Evolutionary conservation across 306 rosid genomes (phyloP), one percentile per base, ranked within the genome.

Genomic region (Quercus glauca): DNA sequence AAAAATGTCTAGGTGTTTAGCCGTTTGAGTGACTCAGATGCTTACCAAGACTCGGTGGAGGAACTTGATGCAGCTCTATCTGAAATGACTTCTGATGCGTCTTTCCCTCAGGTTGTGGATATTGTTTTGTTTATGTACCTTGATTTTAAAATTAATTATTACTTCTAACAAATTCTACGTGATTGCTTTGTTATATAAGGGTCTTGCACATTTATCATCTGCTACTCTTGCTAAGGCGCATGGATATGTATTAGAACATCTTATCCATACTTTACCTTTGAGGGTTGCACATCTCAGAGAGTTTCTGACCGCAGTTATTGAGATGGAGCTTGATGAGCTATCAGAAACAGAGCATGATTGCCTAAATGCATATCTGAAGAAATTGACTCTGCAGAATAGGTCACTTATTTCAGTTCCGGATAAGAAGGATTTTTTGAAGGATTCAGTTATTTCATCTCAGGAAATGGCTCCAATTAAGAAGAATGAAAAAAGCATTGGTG

Each of bases 21-120:
- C 41, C 59, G 33, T 67, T 82, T 85, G 70, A 70, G 81, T 76
- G 4, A 73, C 79, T 72, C 74, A 45, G 84, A 78, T 79, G 73
- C 23, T 71, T 82, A 75, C 63, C 78, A 31, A 79, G 81, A 73
- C 4, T 85, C 84, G 10, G 21, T 85, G 73, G 59, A 70, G 71
- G 83, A 78, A 56, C 79, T 85, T 71, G 88, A 85, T 82, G 80
- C 28, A 68, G 78, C 84, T 65, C 75, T 85, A n/a, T 82, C 83
- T 64, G 74, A 70, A 71, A 58, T 85, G 79, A 82, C 73, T 67
- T 85, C 83, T 37, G 71, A 41, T 71, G 43, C 79, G 49, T 71
- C 79, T 65, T 82, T 85, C 60, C 84, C 86, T 8, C 80, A 85
- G 88, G 88, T 85, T 45, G 13, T n/a, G 5, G 58, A 4, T 28